These are phyloP conservation scores for Oidium heveae DNA, from an alignment of 2,329 filamentous ascomycete genomes.

Conservation along the genomic window DNA sequence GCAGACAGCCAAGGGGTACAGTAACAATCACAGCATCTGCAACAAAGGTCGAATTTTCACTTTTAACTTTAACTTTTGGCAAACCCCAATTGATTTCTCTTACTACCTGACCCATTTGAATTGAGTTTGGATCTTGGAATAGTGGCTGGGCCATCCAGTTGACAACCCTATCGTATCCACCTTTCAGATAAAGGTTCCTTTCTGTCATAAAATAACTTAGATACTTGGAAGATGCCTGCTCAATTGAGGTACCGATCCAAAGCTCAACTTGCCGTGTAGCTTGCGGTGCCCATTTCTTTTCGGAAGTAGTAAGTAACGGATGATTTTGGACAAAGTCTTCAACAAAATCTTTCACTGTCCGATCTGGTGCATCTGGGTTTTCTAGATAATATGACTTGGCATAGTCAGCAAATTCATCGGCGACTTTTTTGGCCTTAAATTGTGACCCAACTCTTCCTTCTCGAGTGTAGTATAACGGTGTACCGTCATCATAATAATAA, in stretches of 20 bases:
- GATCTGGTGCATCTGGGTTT: slow-evolving; percentile 18
- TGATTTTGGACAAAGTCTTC: slow-evolving; percentile 18
- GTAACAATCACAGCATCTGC: too few relatives aligned
- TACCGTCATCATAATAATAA: slow-evolving; percentile 21
- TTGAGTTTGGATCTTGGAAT: too few relatives aligned
- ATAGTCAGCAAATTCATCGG: slow-evolving; percentile 20
- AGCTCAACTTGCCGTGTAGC: slow-evolving; percentile 19
- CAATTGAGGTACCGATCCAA: slow-evolving; percentile 19
- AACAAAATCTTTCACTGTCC: slow-evolving; percentile 17
- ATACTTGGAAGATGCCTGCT: slow-evolving; percentile 18
- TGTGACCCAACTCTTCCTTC: slow-evolving; percentile 19
- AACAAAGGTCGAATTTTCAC: too few relatives aligned
- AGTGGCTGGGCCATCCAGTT: too few relatives aligned
- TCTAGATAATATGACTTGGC: slow-evolving; percentile 18
- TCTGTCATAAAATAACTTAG: slow-evolving; percentile 17
- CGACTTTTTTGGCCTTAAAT: slow-evolving; percentile 21
- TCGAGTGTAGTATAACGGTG: slow-evolving; percentile 18
- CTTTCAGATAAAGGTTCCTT: too few relatives aligned
- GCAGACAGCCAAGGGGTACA: too few relatives aligned
- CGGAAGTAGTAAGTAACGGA: slow-evolving; percentile 18
- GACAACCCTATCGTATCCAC: too few relatives aligned
- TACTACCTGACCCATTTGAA: too few relatives aligned
- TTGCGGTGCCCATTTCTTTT: slow-evolving; percentile 20
- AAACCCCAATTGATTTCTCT: too few relatives aligned
- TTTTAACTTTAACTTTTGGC: too few relatives aligned